These are phyloP conservation scores for Puccinellia tenuiflora DNA, from an alignment of 176 grass and related monocot species.

Conservation along the genomic window DNA sequence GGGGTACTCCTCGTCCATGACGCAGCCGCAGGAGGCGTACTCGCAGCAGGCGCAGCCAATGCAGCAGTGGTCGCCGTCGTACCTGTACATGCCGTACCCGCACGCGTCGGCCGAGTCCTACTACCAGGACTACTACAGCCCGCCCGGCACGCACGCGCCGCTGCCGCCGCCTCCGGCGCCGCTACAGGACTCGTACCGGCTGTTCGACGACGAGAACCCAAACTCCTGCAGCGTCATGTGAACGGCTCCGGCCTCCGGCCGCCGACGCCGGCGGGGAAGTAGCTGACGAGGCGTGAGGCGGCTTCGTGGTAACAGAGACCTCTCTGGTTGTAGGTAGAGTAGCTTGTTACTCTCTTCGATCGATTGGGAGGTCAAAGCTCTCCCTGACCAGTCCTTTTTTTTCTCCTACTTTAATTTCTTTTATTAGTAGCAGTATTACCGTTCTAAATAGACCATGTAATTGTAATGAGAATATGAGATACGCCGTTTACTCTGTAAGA, in stretches of 20 bases:
- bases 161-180: conserved; percentile 21
- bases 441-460: conserved; percentile 49
- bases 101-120: conserved; percentile 28
- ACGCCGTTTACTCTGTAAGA: conserved; percentile 15
- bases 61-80: conserved; percentile 45
- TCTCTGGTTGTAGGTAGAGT: conserved; percentile 27
- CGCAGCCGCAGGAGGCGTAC: conserved; percentile 4
- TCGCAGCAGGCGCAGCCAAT: neutral
- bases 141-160: conserved; percentile 31
- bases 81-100: conserved; percentile 41
- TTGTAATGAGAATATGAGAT: conserved; percentile 25
- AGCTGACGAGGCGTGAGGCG: conserved; percentile 31
- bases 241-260: conserved; percentile 9
- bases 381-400: conserved; percentile 29
- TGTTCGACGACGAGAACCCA: conserved; percentile 79
- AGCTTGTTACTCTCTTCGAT: conserved; percentile 31
- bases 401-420: conserved; percentile 1
- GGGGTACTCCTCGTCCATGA: conserved; percentile 6
- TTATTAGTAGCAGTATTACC: conserved; percentile 1
- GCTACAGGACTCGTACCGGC: conserved; percentile 38
- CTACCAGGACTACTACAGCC: conserved; percentile 37
- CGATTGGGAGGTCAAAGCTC: conserved; percentile 38
- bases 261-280: conserved; percentile 16
- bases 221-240: conserved; percentile 78
- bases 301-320: conserved; percentile 29